phyloP scores from a whole-genome alignment of 441 rosid species.

The Croton laevigatus region DNA sequence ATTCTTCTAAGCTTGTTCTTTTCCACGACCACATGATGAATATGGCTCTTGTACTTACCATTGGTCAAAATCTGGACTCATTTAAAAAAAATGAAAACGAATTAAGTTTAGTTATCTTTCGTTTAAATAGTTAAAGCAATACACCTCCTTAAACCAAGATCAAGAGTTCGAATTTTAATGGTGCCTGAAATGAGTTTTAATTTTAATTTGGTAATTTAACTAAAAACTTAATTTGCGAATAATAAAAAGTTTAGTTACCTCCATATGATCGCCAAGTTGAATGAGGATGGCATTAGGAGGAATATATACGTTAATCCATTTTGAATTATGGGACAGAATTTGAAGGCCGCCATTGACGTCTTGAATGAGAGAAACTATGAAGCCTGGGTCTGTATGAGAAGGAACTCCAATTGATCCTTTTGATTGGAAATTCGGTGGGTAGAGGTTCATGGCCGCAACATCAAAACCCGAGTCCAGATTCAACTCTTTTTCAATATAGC shows the following conservation, averaged over 20 bases:
- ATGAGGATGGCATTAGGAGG: conserved; percentile 29
- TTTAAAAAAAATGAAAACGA: too few species aligned
- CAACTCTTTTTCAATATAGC: conserved; percentile 28
- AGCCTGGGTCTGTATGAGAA: conserved; percentile 36
- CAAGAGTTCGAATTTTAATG: too few species aligned
- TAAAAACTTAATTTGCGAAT: too few species aligned
- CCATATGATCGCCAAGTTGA: conserved; percentile 34
- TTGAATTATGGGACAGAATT: conserved; percentile 23
- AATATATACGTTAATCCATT: conserved; percentile 24
- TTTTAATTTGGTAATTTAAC: too few species aligned
- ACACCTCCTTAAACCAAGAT: too few species aligned
- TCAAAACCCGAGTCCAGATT: conserved; percentile 29
- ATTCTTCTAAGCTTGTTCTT: conserved; percentile 27
- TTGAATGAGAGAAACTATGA: conserved; percentile 33
- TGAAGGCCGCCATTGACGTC: conserved; percentile 34
- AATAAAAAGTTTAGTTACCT: too few species aligned
- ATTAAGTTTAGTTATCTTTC: too few species aligned
- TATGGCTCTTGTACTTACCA: conserved; percentile 36
- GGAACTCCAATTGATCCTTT: conserved; percentile 25
- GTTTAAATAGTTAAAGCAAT: too few species aligned
- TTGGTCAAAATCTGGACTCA: conserved; percentile 35
- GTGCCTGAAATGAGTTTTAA: too few species aligned
- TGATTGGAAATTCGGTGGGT: conserved; percentile 28
- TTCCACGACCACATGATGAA: conserved; percentile 31
- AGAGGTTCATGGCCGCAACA: conserved; percentile 31